Percentiles rank a stretch among this genome's conserved stretches.
Evolutionary conservation across 768 basidiomycete species (phyloP).

Genomic region (Grammothele lineata): DNA sequence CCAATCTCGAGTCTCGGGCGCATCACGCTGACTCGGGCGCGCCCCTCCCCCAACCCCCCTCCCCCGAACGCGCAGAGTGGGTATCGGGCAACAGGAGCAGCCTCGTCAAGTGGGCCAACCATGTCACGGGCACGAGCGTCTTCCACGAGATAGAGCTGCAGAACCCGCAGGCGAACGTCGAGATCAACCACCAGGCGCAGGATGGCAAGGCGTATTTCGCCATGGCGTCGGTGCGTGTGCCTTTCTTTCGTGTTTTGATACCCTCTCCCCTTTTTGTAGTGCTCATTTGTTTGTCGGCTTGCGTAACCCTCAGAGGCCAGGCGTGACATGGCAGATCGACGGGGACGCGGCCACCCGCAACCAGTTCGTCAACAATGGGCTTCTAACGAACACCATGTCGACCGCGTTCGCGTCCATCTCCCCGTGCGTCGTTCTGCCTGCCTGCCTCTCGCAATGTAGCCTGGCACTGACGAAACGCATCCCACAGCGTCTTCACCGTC

Average conservation of each 20-base stretch:
- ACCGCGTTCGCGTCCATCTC: neutral
- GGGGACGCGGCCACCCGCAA: neutral
- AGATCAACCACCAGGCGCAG: neutral
- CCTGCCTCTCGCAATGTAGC: slow-evolving; percentile 23
- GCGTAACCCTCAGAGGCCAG: neutral
- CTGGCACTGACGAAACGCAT: slow-evolving; percentile 6
- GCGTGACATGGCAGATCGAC: neutral
- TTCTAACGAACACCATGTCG: neutral
- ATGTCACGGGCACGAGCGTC: neutral
- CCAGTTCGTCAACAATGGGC: neutral
- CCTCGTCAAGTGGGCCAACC: neutral
- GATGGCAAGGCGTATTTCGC: neutral
- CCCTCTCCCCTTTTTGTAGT: too few relatives aligned
- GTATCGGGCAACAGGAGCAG: neutral
- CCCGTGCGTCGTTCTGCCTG: slow-evolving; percentile 11
- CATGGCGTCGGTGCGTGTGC: neutral
- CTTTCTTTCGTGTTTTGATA: too few relatives aligned
- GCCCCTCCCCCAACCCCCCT: neutral
- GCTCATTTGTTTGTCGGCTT: neutral
- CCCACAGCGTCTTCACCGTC: slow-evolving; percentile 19
- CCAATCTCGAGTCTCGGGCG: too few relatives aligned
- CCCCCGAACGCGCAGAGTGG: neutral
- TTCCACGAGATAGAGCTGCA: neutral
- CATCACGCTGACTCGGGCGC: too few relatives aligned
- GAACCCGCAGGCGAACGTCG: neutral